These are phyloP conservation scores for Aspergillus awamori DNA, from an alignment of 2,329 filamentous ascomycete genomes.

Conservation along the genomic window DNA sequence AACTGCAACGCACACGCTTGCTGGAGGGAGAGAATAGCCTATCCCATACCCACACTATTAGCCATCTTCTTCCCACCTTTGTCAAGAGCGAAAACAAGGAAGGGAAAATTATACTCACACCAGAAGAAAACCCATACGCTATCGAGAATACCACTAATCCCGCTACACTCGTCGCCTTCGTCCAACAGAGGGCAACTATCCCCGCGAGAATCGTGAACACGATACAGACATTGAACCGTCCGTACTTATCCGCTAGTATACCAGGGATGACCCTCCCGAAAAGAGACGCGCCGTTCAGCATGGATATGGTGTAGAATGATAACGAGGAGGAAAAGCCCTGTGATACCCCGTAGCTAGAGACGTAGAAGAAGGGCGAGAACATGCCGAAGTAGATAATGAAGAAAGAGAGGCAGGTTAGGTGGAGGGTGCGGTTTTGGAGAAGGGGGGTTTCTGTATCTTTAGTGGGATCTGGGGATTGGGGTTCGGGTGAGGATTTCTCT, in stretches of 20 bases:
- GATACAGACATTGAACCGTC: constrained; percentile 41
- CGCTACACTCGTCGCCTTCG: constrained; percentile 24
- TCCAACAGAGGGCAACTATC: constrained; percentile 38
- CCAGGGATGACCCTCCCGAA: constrained; percentile 39
- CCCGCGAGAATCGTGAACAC: constrained; percentile 27
- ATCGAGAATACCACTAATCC: constrained; percentile 37
- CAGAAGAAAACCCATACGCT: constrained; percentile 46
- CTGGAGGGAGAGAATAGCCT: constrained; percentile 54
- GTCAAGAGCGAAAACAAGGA: constrained; percentile 33
- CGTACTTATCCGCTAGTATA: constrained; percentile 37
- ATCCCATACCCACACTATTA: not conserved
- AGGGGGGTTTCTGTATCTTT: constrained; percentile 3
- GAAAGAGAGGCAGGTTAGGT: constrained; percentile 19
- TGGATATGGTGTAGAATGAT: constrained; percentile 36
- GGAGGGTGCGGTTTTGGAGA: constrained; percentile 49
- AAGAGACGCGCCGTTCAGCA: constrained; percentile 38
- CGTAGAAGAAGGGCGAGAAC: constrained; percentile 36
- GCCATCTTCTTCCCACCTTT: not conserved
- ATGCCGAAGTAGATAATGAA: constrained; percentile 31
- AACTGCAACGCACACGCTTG: constrained; percentile 50
- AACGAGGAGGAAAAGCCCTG: constrained; percentile 20
- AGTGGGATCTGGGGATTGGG: too few species aligned
- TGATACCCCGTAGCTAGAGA: constrained; percentile 30
- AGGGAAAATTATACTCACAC: constrained; percentile 43
- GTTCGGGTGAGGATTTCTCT: too few species aligned